These are phyloP conservation scores for Kregervanrija fluxuum DNA, from an alignment of 805 yeast genomes.

Conservation along the genomic window DNA sequence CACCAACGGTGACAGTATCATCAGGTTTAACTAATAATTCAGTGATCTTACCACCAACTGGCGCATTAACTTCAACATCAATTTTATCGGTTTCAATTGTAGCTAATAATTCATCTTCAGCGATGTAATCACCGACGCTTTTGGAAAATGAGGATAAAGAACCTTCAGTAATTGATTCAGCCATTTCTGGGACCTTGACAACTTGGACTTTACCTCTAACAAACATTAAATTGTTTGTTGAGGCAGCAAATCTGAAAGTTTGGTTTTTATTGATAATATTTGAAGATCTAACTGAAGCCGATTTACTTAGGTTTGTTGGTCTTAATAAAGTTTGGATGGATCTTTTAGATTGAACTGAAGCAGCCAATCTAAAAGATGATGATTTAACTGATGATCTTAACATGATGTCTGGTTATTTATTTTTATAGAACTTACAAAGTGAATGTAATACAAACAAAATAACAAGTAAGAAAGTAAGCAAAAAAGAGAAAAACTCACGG, in stretches of 20 bases:
- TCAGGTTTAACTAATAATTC: conserved; percentile 80
- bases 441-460: too few species aligned
- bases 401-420: conserved; percentile 4
- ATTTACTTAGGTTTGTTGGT: too few species aligned
- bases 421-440: too few species aligned
- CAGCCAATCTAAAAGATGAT: conserved; percentile 2
- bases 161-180: conserved; percentile 97
- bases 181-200: conserved; percentile 97
- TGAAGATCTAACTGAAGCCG: neutral
- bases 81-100: conserved; percentile 98
- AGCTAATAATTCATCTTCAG: conserved; percentile 83
- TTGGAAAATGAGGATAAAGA: conserved; percentile 65
- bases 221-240: conserved; percentile 5
- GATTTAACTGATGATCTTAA: conserved; percentile 15
- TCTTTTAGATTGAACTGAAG: neutral
- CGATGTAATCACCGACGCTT: conserved; percentile 82
- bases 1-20: conserved; percentile 94
- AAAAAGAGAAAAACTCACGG: too few species aligned
- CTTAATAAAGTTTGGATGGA: too few species aligned
- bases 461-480: too few species aligned
- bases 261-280: neutral
- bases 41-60: conserved; percentile 81
- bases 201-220: conserved; percentile 30
- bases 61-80: conserved; percentile 95
- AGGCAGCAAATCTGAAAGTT: conserved; percentile 9